These are phyloP conservation scores for Blakeslea trispora DNA, from an alignment of 371 early-diverging fungal species.

Conservation along the genomic window DNA sequence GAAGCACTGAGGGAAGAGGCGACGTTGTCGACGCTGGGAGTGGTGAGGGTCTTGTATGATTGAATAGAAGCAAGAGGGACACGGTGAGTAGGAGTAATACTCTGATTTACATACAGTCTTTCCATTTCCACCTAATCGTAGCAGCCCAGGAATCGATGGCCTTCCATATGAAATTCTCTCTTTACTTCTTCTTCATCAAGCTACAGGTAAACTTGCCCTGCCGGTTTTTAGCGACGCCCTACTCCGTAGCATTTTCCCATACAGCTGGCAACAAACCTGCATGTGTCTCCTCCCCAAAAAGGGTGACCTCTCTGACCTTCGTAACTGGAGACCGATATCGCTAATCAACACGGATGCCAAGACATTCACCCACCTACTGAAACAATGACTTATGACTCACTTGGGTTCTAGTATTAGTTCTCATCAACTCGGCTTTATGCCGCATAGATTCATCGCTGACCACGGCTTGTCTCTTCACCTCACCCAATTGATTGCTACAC, in stretches of 20 bases:
- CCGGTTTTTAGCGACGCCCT: not conserved
- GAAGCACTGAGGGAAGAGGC: no score
- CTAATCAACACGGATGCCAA: conserved; percentile 9
- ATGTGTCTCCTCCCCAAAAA: conserved; percentile 13
- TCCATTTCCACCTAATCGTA: not conserved
- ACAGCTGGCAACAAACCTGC: not conserved
- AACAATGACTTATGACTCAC: not conserved
- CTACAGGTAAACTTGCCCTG: not conserved
- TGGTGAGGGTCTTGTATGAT: no score
- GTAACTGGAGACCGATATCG: conserved; percentile 28
- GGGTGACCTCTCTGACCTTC: not conserved
- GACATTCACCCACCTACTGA: not conserved
- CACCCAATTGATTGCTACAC: not conserved
- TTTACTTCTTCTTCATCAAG: not conserved
- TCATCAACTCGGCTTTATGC: conserved; percentile 16
- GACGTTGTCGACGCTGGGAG: no score
- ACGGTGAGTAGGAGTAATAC: no score
- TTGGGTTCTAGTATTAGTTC: not conserved
- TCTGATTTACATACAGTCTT: no score
- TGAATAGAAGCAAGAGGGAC: no score
- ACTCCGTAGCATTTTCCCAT: not conserved
- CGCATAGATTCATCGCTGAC: conserved; percentile 8
- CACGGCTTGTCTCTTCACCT: not conserved
- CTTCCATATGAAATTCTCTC: conserved; percentile 5
- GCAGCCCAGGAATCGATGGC: conserved; percentile 16